Evolutionary conservation across 208 protist genomes (phyloP).

Genomic region (Trypanosoma cruzi): DNA sequence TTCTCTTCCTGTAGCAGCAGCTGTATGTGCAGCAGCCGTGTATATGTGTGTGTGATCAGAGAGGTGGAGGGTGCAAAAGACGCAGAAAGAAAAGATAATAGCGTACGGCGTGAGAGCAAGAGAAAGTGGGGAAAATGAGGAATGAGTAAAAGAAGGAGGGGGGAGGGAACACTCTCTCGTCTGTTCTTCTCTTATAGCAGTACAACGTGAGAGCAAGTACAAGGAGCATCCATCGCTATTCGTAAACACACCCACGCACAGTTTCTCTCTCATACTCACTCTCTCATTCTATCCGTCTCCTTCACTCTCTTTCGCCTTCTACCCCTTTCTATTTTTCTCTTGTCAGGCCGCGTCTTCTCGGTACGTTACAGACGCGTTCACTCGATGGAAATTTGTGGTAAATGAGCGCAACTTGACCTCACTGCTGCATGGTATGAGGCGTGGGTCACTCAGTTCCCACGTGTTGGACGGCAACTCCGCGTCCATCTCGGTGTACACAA

Average conservation of each 20-base stretch:
- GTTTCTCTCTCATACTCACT: not conserved
- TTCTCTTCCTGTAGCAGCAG: no score
- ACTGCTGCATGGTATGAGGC: constrained; percentile 91
- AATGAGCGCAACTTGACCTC: constrained; percentile 96
- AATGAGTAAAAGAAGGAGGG: no score
- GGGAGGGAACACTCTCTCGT: not conserved
- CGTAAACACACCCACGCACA: constrained; percentile 7
- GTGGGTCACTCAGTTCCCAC: constrained; percentile 97
- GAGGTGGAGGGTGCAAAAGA: no score
- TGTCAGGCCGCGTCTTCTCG: constrained; percentile 30
- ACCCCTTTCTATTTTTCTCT: not conserved
- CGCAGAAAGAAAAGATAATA: no score
- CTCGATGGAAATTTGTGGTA: constrained; percentile 92
- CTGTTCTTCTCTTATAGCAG: not conserved
- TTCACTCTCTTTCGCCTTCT: no score
- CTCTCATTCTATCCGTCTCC: not conserved
- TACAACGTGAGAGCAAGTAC: not conserved
- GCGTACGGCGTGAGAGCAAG: no score
- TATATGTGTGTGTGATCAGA: no score
- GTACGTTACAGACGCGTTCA: constrained; percentile 90
- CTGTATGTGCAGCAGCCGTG: no score
- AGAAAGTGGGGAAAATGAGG: no score
- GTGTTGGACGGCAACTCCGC: constrained; percentile 70
- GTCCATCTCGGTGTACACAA: constrained; percentile 93
- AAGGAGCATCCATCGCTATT: constrained; percentile 2